These are phyloP conservation scores for Otatea glauca DNA, from an alignment of 176 grass and related monocot species.

Conservation along the genomic window DNA sequence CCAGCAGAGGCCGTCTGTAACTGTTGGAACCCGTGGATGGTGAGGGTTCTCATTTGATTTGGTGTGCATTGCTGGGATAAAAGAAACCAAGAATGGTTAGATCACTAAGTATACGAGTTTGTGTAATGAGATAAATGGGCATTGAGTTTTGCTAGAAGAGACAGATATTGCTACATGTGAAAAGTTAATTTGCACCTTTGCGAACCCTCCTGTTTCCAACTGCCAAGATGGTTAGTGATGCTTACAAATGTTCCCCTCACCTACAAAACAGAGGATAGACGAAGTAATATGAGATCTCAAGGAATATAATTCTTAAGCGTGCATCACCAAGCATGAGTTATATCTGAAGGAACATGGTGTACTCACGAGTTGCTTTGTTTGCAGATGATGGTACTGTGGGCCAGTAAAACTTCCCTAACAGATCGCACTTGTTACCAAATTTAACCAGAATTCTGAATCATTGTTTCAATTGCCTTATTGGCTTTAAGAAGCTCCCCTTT, in stretches of 20 bases:
- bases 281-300: not conserved
- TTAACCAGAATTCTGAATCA: conserved; percentile 79
- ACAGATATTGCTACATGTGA: not conserved
- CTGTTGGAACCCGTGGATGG: conserved; percentile 10
- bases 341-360: conserved; percentile 20
- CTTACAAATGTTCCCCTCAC: conserved; percentile 15
- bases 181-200: conserved; percentile 25
- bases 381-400: conserved; percentile 16
- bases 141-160: conserved; percentile 15
- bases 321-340: conserved; percentile 23
- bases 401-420: conserved; percentile 17
- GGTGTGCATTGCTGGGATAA: not conserved
- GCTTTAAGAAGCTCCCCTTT: conserved; percentile 75
- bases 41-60: conserved; percentile 20
- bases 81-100: conserved; percentile 23
- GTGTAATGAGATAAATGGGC: not conserved
- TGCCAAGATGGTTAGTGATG: conserved; percentile 15
- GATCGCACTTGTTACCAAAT: conserved; percentile 32
- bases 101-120: conserved; percentile 9
- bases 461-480: conserved; percentile 68
- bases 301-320: not conserved
- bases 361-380: conserved; percentile 40
- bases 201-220: conserved; percentile 11
- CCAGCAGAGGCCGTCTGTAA: conserved; percentile 15
- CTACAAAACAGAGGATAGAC: not conserved